These are phyloP conservation scores for Cryptococcus sp. DNA, from an alignment of 1,284 basidiomycete genomes.

Conservation along the genomic window DNA sequence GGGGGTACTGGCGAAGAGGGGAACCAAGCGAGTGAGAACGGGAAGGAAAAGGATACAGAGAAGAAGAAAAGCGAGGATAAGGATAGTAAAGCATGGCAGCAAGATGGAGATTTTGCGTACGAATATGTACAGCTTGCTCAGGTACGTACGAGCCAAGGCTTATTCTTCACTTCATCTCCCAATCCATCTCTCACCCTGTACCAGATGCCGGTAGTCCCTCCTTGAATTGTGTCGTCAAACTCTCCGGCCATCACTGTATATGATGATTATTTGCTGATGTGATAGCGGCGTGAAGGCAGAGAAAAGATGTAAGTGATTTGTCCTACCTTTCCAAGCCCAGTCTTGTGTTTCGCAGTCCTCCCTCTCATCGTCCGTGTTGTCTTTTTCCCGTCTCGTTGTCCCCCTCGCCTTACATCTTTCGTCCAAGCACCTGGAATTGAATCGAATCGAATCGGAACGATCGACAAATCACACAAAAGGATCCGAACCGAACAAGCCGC, in stretches of 20 bases:
- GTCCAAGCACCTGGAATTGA: too few relatives aligned
- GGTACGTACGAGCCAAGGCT: slow-evolving; percentile 21
- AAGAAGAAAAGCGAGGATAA: too few relatives aligned
- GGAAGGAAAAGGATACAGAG: too few relatives aligned
- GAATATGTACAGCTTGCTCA: slow-evolving; percentile 43
- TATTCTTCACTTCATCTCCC: too few relatives aligned
- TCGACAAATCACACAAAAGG: too few relatives aligned
- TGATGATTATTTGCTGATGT: not conserved
- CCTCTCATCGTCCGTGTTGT: slow-evolving; percentile 4
- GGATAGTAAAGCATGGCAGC: slow-evolving; percentile 19
- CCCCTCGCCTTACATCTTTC: not conserved
- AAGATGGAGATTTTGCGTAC: slow-evolving; percentile 40
- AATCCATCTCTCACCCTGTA: too few relatives aligned
- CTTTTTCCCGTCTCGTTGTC: slow-evolving; percentile 5
- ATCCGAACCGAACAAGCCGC: too few relatives aligned
- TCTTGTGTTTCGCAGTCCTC: slow-evolving; percentile 1
- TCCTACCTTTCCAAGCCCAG: not conserved
- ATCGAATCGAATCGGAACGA: too few relatives aligned
- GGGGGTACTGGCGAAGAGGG: not conserved
- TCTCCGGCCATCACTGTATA: not conserved
- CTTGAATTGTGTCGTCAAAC: too few relatives aligned
- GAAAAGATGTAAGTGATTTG: slow-evolving; percentile 30
- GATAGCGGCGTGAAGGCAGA: slow-evolving; percentile 24
- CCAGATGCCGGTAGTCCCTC: too few relatives aligned
- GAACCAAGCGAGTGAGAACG: not conserved